phyloP scores from a whole-genome alignment of 768 basidiomycete genomes.

The Leucocoprinus leucothites region DNA sequence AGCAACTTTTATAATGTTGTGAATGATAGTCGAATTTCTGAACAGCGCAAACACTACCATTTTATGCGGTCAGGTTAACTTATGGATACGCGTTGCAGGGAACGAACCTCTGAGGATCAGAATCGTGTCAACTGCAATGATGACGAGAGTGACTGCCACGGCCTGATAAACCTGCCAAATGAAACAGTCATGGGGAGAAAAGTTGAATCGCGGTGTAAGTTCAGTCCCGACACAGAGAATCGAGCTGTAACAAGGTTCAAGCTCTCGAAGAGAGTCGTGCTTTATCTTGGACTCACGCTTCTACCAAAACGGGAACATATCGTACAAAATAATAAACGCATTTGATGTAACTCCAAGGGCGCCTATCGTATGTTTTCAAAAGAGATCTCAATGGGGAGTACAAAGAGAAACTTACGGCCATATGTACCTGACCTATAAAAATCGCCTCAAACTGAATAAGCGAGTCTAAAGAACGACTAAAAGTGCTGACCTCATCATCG shows the following conservation, averaged over 20 bases:
- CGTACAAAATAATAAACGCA: conserved; percentile 33
- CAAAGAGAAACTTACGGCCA: conserved; percentile 33
- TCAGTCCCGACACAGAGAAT: conserved; percentile 33
- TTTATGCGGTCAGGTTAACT: background rate
- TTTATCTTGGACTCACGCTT: conserved; percentile 25
- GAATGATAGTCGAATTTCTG: background rate
- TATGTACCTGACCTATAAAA: conserved; percentile 30
- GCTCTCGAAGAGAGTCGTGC: background rate
- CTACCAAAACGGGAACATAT: conserved; percentile 33
- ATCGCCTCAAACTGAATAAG: background rate
- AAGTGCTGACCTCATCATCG: conserved; percentile 32
- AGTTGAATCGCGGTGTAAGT: conserved; percentile 31
- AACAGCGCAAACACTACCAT: conserved; percentile 38
- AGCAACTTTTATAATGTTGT: background rate
- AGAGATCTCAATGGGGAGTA: background rate
- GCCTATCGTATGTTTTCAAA: background rate
- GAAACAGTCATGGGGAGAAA: conserved; percentile 37
- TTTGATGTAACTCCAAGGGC: conserved; percentile 32
- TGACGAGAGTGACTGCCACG: conserved; percentile 25
- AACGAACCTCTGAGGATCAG: conserved; percentile 35
- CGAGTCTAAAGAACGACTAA: background rate
- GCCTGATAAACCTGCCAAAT: conserved; percentile 44
- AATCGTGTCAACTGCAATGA: conserved; percentile 33
- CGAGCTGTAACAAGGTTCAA: conserved; percentile 20
- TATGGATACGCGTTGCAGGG: background rate